Percentiles rank a stretch among this genome's conserved stretches.
Evolutionary conservation across 73 alveolate genomes (phyloP).

Genomic region (Tetrahymena malaccensis): DNA sequence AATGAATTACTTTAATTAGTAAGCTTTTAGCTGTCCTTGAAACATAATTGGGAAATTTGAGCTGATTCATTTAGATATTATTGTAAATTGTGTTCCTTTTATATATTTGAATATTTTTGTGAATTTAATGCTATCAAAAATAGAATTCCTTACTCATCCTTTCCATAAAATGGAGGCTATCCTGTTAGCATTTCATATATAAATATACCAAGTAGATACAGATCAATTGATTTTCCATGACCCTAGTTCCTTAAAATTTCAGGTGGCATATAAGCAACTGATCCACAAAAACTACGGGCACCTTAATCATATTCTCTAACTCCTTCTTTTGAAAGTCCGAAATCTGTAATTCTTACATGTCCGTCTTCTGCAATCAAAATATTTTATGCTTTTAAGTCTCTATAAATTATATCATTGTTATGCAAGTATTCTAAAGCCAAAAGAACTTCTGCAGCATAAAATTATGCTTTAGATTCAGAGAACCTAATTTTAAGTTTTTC

Average conservation of each 20-base stretch:
- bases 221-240: slow-evolving; percentile 88
- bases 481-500: slow-evolving; percentile 40
- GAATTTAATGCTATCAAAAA: background rate
- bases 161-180: slow-evolving; percentile 77
- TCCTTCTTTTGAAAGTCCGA: slow-evolving; percentile 84
- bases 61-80: background rate
- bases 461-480: slow-evolving; percentile 66
- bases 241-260: slow-evolving; percentile 85
- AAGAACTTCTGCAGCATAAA: slow-evolving; percentile 76
- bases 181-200: slow-evolving; percentile 96
- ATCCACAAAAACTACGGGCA: slow-evolving; percentile 89
- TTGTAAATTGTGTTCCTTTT: background rate
- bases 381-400: slow-evolving; percentile 94
- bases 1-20: background rate
- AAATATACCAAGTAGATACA: slow-evolving; percentile 86
- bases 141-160: background rate
- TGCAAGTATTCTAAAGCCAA: slow-evolving; percentile 90
- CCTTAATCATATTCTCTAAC: slow-evolving; percentile 51
- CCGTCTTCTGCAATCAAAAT: slow-evolving; percentile 82
- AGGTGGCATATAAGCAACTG: slow-evolving; percentile 96
- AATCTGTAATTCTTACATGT: slow-evolving; percentile 84
- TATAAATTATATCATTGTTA: slow-evolving; percentile 62
- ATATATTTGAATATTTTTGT: background rate
- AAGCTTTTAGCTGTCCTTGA: background rate
- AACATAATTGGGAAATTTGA: background rate